phyloP scores from a whole-genome alignment of 805 yeast genomes.

The Komagataella pseudopastoris region DNA sequence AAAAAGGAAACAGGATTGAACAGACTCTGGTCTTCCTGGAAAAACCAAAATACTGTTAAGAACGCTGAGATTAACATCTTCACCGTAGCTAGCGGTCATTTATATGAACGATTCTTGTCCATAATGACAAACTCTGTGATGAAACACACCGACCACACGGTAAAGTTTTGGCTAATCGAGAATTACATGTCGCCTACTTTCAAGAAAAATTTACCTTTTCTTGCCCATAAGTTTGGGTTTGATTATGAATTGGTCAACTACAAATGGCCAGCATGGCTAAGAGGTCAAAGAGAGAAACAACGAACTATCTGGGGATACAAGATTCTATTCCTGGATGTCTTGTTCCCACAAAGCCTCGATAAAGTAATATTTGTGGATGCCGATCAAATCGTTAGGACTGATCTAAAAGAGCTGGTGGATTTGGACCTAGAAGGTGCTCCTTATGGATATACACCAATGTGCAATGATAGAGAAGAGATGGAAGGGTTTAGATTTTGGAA shows the following conservation, averaged over 20 bases:
- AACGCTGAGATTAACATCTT: slow-evolving; percentile 67
- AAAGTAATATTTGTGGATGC: slow-evolving; percentile 80
- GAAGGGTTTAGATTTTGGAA: slow-evolving; percentile 89
- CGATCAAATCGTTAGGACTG: slow-evolving; percentile 70
- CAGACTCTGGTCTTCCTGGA: neutral
- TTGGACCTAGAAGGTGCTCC: slow-evolving; percentile 69
- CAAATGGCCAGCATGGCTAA: slow-evolving; percentile 88
- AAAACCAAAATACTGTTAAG: slow-evolving; percentile 4
- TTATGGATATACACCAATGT: slow-evolving; percentile 81
- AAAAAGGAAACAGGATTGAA: neutral
- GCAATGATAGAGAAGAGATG: slow-evolving; percentile 66
- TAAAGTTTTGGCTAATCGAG: slow-evolving; percentile 81
- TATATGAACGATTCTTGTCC: slow-evolving; percentile 59
- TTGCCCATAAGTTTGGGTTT: slow-evolving; percentile 48
- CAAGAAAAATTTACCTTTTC: slow-evolving; percentile 39
- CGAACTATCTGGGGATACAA: slow-evolving; percentile 84
- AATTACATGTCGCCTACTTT: slow-evolving; percentile 67
- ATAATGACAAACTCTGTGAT: slow-evolving; percentile 76
- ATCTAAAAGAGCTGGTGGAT: slow-evolving; percentile 53
- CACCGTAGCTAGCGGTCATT: slow-evolving; percentile 71
- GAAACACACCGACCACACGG: slow-evolving; percentile 46
- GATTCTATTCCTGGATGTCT: slow-evolving; percentile 70
- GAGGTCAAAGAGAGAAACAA: slow-evolving; percentile 65
- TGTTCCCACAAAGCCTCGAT: slow-evolving; percentile 68
- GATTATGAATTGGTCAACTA: slow-evolving; percentile 70